phyloP scores from a whole-genome alignment of 2,329 filamentous ascomycete species.

The Taxawa tesnikishii region DNA sequence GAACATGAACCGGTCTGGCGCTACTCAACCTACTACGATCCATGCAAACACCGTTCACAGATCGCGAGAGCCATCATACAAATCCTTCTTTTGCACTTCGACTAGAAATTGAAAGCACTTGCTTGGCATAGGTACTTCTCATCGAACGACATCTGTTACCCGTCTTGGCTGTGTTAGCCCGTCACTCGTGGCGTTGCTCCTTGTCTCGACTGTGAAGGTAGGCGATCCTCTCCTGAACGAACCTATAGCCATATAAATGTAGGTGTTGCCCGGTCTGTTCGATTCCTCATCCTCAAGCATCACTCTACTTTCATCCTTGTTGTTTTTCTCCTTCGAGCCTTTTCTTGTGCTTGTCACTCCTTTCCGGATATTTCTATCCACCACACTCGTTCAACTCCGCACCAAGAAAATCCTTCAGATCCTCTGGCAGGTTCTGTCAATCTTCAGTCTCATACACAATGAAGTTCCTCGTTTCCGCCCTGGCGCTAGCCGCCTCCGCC shows the following conservation, averaged over 20 bases:
- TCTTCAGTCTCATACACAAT: slow-evolving; percentile 2
- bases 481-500: too few species aligned
- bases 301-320: too few species aligned
- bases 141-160: slow-evolving; percentile 1
- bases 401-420: background rate
- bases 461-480: slow-evolving; percentile 16
- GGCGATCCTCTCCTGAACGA: slow-evolving; percentile 1
- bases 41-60: background rate
- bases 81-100: background rate
- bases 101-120: background rate
- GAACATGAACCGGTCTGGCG: too few species aligned
- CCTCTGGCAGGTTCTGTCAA: background rate
- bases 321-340: slow-evolving; percentile 1
- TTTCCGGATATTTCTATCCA: background rate
- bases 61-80: background rate
- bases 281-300: slow-evolving; percentile 1
- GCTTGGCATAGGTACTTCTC: slow-evolving; percentile 3
- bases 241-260: background rate
- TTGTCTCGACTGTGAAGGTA: slow-evolving; percentile 1
- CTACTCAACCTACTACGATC: too few species aligned
- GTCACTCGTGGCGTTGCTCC: slow-evolving; percentile 1
- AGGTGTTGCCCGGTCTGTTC: background rate
- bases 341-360: slow-evolving; percentile 1
- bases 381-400: slow-evolving; percentile 4
- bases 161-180: slow-evolving; percentile 4